These are phyloP conservation scores for Yarrowia keelungensis DNA, from an alignment of 805 yeast genomes.

Conservation along the genomic window DNA sequence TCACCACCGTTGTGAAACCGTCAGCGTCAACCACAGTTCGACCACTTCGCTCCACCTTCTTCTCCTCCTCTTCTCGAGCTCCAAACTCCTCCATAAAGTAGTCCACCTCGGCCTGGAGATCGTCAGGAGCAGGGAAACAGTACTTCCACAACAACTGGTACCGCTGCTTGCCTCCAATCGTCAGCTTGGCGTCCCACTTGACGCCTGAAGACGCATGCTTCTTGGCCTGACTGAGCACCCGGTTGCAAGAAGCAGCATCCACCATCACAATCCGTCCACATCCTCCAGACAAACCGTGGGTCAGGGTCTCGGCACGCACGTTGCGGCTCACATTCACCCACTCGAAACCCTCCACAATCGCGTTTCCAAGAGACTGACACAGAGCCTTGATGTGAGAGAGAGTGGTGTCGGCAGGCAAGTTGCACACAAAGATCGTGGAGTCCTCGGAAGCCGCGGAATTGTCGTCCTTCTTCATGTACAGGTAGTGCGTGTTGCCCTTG, in stretches of 20 bases:
- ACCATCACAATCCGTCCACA: slow-evolving; percentile 73
- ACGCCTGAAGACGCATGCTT: slow-evolving; percentile 50
- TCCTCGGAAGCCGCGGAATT: slow-evolving; percentile 51
- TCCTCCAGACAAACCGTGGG: slow-evolving; percentile 42
- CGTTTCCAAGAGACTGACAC: slow-evolving; percentile 59
- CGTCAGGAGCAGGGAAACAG: slow-evolving; percentile 54
- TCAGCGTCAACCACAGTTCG: slow-evolving; percentile 74
- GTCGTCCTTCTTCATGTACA: slow-evolving; percentile 65
- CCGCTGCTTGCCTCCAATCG: slow-evolving; percentile 46
- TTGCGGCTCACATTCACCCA: slow-evolving; percentile 44
- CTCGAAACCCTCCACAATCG: slow-evolving; percentile 47
- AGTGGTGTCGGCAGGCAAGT: slow-evolving; percentile 71
- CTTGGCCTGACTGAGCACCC: slow-evolving; percentile 70
- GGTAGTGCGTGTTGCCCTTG: slow-evolving; percentile 57
- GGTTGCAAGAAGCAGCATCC: slow-evolving; percentile 68
- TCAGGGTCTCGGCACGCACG: slow-evolving; percentile 42
- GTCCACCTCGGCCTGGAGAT: slow-evolving; percentile 63
- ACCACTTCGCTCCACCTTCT: slow-evolving; percentile 51
- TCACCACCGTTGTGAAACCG: slow-evolving; percentile 91
- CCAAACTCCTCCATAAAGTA: slow-evolving; percentile 71
- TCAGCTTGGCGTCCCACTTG: slow-evolving; percentile 49
- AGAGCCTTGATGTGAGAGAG: slow-evolving; percentile 61
- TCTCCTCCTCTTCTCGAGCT: slow-evolving; percentile 63
- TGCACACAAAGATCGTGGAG: slow-evolving; percentile 74
- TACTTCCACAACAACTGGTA: slow-evolving; percentile 36